Evolutionary conservation across 2,329 filamentous ascomycete genomes (phyloP), one percentile per base, ranked within the genome.

Genomic region (Penicillium brevicompactum): DNA sequence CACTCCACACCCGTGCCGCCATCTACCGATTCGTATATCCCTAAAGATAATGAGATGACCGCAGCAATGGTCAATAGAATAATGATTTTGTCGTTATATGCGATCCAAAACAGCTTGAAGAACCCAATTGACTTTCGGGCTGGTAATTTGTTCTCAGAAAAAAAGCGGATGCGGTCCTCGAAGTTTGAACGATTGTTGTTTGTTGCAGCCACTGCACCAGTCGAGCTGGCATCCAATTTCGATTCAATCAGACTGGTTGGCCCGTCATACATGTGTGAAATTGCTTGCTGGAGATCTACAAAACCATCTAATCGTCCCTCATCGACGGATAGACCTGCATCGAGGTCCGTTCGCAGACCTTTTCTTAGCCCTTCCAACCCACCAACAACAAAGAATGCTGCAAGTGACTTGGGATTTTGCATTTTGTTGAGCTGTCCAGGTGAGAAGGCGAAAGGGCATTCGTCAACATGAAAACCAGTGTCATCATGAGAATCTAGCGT

Each of bases 361-460:
- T 86, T 88, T 73, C 93, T 91, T 46, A 97, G 73, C 0, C 92
- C 92, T 16, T 75, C 75, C 14, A 96, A 73, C 21, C 92, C 92
- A 46, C 92, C 92, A 5, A 97, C 72, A 14, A 87, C 87, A 67
- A 88, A 89, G 64, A 93, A 96, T 0, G 92, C 92, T 10, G 87
- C 80, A 54, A 96, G 76, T 58, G 86, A 95, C 78, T 96, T 96
- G 4, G 92, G 92, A 69, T 95, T 94, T 58, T 93, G 85, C 76
- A 96, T 83, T 74, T 96, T 96, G 66, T 87, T 88, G 59, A 97
- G 80, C 68, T 95, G 87, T 13, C 92, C 92, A 0, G 73, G 74
- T 1, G 87, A 85, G 70, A 91, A 96, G n/a, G 91, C 92, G 67
- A 96, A 96, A 0, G 88, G 88, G 70, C 94, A 96, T 70, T 91